Conservation (phyloP, 2,329 filamentous ascomycete species). For the Phialocephala sp. region DNA sequence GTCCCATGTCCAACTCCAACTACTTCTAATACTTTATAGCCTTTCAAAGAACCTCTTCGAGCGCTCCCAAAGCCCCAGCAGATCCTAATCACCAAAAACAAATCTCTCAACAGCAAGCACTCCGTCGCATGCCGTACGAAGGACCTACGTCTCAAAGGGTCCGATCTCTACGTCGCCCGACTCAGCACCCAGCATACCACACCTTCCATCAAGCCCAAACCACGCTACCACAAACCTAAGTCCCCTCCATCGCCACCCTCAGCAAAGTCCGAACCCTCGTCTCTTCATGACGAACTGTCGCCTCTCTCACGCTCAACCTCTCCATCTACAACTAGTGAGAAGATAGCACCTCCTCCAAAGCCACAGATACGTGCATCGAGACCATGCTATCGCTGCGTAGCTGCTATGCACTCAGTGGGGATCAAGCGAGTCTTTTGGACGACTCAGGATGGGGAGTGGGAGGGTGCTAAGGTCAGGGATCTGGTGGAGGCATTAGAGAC, state of each 20-base stretch:
- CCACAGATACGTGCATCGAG: constrained; percentile 44
- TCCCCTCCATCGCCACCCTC: background rate
- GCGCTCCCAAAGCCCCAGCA: constrained; percentile 23
- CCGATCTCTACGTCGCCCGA: constrained; percentile 57
- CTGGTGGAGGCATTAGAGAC: constrained; percentile 53
- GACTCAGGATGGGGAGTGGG: constrained; percentile 53
- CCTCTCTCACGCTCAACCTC: constrained; percentile 29
- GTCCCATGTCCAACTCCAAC: background rate
- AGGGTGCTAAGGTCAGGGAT: constrained; percentile 55
- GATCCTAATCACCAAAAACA: constrained; percentile 33
- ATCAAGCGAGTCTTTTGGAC: constrained; percentile 61
- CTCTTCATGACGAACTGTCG: constrained; percentile 55
- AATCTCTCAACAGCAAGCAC: constrained; percentile 33
- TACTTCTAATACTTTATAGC: constrained; percentile 16
- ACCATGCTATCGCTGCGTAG: constrained; percentile 58
- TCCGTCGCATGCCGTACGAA: constrained; percentile 49
- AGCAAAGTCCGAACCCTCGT: constrained; percentile 33
- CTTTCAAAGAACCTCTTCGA: constrained; percentile 17
- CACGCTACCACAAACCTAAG: background rate
- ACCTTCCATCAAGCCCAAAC: constrained; percentile 7
- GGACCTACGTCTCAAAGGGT: constrained; percentile 52
- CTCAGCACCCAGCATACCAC: constrained; percentile 41
- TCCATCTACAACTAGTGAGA: constrained; percentile 1
- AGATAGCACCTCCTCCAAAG: background rate
- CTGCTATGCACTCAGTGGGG: constrained; percentile 56